These are phyloP conservation scores for Takakia lepidozioides DNA, from an alignment of 225 moss, liverwort and hornwort species.

Conservation along the genomic window DNA sequence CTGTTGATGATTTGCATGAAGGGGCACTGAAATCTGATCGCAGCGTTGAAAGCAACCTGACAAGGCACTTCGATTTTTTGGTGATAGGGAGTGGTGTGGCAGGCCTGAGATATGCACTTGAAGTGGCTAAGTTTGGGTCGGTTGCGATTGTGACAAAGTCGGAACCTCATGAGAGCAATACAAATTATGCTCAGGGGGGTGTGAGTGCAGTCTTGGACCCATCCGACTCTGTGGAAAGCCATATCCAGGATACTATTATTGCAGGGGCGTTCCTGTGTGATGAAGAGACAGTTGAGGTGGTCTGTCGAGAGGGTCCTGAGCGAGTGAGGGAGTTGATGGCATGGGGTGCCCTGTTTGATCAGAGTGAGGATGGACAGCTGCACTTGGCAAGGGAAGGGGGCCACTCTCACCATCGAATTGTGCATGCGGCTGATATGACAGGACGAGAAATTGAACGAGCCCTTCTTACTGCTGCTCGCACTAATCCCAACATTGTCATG, in stretches of 20 bases:
- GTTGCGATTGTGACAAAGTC: slow-evolving; percentile 96
- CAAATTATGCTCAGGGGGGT: slow-evolving; percentile 94
- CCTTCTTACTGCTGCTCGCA: slow-evolving; percentile 59
- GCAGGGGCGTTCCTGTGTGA: slow-evolving; percentile 97
- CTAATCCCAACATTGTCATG: slow-evolving; percentile 68
- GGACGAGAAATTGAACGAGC: slow-evolving; percentile 96
- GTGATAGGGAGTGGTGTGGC: slow-evolving; percentile 97
- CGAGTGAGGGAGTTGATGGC: slow-evolving; percentile 93
- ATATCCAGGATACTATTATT: slow-evolving; percentile 92
- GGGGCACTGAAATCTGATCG: slow-evolving; percentile 13
- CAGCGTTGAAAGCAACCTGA: slow-evolving; percentile 28
- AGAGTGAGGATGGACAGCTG: slow-evolving; percentile 94
- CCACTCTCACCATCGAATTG: slow-evolving; percentile 97
- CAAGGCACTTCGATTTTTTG: slow-evolving; percentile 77
- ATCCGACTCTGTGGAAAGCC: slow-evolving; percentile 95
- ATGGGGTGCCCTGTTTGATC: slow-evolving; percentile 90
- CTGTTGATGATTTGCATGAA: slow-evolving; percentile 27
- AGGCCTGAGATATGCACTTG: slow-evolving; percentile 85
- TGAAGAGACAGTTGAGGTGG: slow-evolving; percentile 99
- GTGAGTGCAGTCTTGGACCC: slow-evolving; percentile 96
- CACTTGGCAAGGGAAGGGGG: slow-evolving; percentile 97
- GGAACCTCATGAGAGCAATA: slow-evolving; percentile 95
- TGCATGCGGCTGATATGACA: slow-evolving; percentile 98
- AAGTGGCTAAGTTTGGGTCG: slow-evolving; percentile 88
- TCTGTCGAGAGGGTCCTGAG: slow-evolving; percentile 96